These are phyloP conservation scores for Citrus trifoliata DNA, from an alignment of 345 rosid genomes.

Conservation along the genomic window DNA sequence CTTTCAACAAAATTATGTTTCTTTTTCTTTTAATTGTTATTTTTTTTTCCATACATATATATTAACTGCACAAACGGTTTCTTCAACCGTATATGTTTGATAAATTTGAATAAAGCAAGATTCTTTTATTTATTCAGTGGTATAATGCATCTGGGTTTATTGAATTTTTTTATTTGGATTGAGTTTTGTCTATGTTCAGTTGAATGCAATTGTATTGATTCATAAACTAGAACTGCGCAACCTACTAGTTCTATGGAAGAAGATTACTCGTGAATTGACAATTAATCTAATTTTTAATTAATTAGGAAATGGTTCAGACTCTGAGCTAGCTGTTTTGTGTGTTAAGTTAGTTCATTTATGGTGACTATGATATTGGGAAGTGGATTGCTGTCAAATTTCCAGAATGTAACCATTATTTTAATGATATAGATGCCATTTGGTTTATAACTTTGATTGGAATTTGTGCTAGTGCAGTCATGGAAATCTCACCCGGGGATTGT, in stretches of 20 bases:
- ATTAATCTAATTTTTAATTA: background rate
- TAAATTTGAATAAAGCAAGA: background rate
- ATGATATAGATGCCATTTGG: background rate
- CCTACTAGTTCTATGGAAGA: background rate
- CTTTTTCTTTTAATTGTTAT: background rate
- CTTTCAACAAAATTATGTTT: background rate
- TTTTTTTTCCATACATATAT: background rate
- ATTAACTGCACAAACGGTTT: background rate
- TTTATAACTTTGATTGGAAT: background rate
- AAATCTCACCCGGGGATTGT: constrained; percentile 21
- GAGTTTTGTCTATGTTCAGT: background rate
- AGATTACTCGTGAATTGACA: background rate
- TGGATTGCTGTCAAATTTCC: background rate
- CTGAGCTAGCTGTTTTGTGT: background rate
- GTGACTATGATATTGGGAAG: background rate
- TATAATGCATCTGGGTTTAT: background rate
- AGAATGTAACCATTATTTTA: background rate
- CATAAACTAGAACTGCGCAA: background rate
- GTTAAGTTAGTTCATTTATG: background rate
- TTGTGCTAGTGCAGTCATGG: constrained; percentile 38
- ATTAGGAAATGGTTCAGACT: background rate
- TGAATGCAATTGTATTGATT: background rate
- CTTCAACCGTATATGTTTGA: background rate
- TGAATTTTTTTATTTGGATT: background rate
- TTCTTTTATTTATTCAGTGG: background rate